Evolutionary conservation across 2,329 filamentous ascomycete species (phyloP).

Genomic region (Chalaropsis thielavioides): DNA sequence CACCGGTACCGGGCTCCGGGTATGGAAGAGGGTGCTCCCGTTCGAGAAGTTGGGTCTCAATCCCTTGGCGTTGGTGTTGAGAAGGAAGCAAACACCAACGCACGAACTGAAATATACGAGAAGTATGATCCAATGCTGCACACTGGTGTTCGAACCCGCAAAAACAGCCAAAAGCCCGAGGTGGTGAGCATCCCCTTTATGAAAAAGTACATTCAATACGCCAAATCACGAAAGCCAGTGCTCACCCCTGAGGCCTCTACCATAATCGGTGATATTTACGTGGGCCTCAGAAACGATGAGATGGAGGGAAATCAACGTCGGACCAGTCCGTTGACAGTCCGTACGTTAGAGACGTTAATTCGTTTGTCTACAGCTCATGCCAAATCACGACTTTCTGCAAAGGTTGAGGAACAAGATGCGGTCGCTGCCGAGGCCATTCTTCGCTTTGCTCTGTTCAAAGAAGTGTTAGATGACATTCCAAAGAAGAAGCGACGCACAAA

Average conservation of each 20-base stretch:
- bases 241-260: conserved; percentile 84
- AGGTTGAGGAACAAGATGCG: conserved; percentile 82
- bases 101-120: conserved; percentile 78
- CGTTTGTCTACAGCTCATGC: conserved; percentile 93
- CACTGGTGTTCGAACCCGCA: conserved; percentile 67
- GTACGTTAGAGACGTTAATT: conserved; percentile 95
- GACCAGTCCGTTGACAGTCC: conserved; percentile 88
- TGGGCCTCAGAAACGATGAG: conserved; percentile 86
- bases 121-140: conserved; percentile 96
- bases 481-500: conserved; percentile 65
- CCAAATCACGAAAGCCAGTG: conserved; percentile 80
- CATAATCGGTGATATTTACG: conserved; percentile 82
- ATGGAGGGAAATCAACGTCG: conserved; percentile 86
- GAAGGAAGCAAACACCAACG: conserved; percentile 55
- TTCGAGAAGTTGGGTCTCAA: conserved; percentile 75
- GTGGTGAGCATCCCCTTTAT: conserved; percentile 94
- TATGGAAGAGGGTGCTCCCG: conserved; percentile 84
- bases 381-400: conserved; percentile 73
- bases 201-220: conserved; percentile 99
- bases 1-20: conserved; percentile 87
- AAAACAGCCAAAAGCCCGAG: conserved; percentile 65
- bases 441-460: conserved; percentile 92
- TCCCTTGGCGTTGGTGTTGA: conserved; percentile 77
- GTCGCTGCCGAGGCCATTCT: conserved; percentile 77
- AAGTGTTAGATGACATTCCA: conserved; percentile 67